These are phyloP conservation scores for Beta vulgaris DNA, from an alignment of 148 eudicot species.

Conservation along the genomic window DNA sequence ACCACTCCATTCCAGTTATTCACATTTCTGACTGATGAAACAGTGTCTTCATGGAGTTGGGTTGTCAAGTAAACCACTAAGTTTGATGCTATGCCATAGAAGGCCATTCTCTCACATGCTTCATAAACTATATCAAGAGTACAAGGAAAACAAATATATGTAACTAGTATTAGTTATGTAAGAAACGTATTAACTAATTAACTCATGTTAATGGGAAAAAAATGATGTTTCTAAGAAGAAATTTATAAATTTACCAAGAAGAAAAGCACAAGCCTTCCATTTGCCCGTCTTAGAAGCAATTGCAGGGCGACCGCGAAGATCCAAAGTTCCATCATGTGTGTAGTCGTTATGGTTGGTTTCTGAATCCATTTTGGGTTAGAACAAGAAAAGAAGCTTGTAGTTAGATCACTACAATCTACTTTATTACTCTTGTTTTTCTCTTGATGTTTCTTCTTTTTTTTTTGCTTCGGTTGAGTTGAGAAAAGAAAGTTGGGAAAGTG, in stretches of 20 bases:
- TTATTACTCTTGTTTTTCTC: too few species aligned
- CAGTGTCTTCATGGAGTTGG: slow-evolving; percentile 78
- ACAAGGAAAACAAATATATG: background rate
- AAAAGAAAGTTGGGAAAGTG: too few species aligned
- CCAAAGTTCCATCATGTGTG: slow-evolving; percentile 79
- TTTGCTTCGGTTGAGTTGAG: too few species aligned
- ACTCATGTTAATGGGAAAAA: background rate
- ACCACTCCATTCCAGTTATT: slow-evolving; percentile 90
- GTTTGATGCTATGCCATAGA: slow-evolving; percentile 79
- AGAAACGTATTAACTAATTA: background rate
- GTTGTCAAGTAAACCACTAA: slow-evolving; percentile 82
- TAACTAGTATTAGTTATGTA: background rate
- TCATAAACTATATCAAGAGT: slow-evolving; percentile 51
- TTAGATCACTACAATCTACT: background rate
- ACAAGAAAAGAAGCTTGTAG: background rate
- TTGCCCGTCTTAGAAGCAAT: slow-evolving; percentile 72
- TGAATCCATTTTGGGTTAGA: slow-evolving; percentile 9
- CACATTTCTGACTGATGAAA: slow-evolving; percentile 78
- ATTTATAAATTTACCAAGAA: slow-evolving; percentile 61
- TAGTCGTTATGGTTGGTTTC: slow-evolving; percentile 34
- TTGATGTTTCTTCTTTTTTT: too few species aligned
- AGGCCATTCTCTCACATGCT: slow-evolving; percentile 89
- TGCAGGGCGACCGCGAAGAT: slow-evolving; percentile 66
- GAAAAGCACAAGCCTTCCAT: slow-evolving; percentile 90
- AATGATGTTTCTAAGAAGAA: background rate